Evolutionary conservation across 2,329 filamentous ascomycete genomes (phyloP).

Genomic region (Microsporum audouinii): DNA sequence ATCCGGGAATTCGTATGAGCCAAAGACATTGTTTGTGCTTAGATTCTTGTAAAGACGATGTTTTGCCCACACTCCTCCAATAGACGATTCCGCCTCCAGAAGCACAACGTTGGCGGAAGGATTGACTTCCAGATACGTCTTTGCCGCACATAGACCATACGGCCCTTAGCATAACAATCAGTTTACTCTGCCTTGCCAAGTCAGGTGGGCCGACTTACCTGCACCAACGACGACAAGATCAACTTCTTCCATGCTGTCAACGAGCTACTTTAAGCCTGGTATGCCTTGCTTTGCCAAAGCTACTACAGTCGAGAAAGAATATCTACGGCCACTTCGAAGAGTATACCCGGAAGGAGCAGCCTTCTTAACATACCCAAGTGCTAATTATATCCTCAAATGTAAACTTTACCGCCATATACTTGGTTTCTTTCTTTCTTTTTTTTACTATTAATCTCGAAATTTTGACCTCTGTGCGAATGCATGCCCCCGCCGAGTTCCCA

Average conservation of each 20-base stretch:
- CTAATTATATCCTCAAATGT: neutral
- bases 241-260: constrained; percentile 7
- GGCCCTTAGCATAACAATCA: constrained; percentile 30
- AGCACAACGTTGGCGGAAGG: constrained; percentile 47
- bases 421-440: neutral
- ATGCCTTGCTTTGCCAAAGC: neutral
- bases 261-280: neutral
- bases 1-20: constrained; percentile 62
- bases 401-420: neutral
- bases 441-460: neutral
- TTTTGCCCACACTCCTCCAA: constrained; percentile 61
- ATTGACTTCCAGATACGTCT: constrained; percentile 49
- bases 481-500: neutral
- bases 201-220: constrained; percentile 31
- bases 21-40: constrained; percentile 62
- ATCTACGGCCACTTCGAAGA: neutral
- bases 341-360: neutral
- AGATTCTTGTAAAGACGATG: constrained; percentile 55
- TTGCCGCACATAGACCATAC: constrained; percentile 49
- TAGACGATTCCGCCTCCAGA: constrained; percentile 45
- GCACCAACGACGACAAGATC: constrained; percentile 35
- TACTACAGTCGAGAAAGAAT: neutral
- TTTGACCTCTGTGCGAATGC: neutral
- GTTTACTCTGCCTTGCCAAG: neutral
- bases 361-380: neutral